Evolutionary conservation across 305 asterid species (phyloP).

Genomic region (Fraxinus velutina): DNA sequence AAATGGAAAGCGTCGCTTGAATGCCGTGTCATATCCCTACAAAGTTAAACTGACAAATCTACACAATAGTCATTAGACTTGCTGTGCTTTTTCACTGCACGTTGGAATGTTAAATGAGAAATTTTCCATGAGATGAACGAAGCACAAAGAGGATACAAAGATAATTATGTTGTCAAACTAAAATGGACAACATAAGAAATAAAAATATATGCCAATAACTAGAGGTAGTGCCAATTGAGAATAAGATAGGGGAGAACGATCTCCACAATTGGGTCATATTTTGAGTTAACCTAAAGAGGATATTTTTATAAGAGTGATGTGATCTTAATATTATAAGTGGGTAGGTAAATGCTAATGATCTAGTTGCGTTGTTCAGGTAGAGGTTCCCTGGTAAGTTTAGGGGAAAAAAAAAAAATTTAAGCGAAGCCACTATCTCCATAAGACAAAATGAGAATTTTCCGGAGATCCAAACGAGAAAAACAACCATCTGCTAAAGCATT

Average conservation of each 20-base stretch:
- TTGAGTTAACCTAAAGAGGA: background rate
- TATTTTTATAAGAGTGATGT: background rate
- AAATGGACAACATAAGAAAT: background rate
- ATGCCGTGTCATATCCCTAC: background rate
- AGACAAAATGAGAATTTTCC: background rate
- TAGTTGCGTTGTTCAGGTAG: background rate
- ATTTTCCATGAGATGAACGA: background rate
- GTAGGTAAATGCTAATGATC: background rate
- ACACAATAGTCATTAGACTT: background rate
- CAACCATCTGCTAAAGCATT: background rate
- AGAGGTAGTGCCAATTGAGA: background rate
- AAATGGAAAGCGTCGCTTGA: background rate
- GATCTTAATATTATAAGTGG: background rate
- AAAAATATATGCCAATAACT: background rate
- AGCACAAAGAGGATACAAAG: no score
- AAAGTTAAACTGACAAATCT: background rate
- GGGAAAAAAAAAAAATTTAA: background rate
- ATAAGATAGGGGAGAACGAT: background rate
- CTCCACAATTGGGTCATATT: background rate
- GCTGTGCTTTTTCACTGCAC: background rate
- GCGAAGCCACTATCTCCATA: background rate
- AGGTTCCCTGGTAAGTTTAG: background rate
- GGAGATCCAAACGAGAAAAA: background rate
- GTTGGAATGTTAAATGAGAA: background rate
- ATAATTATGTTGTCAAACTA: background rate